Evolutionary conservation across 139 green algal genomes (phyloP), one percentile per base, ranked within the genome.

Genomic region (Marvania coccoides): DNA sequence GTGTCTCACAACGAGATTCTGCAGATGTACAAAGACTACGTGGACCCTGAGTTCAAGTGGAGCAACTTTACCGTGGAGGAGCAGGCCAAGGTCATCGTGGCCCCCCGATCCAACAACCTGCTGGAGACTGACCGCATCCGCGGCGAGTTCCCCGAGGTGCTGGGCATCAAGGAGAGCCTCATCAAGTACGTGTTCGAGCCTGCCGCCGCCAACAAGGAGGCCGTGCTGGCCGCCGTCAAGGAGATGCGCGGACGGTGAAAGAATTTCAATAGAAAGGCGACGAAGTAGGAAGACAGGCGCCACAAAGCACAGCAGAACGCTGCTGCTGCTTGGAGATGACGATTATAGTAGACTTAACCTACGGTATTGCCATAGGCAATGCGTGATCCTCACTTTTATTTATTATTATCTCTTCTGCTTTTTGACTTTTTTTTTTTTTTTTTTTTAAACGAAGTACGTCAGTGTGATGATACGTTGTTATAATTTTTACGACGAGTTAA

Each of bases 1-100:
- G 86, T 98, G 75, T 95, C 83, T 73, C 93, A 98, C 75, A 97
- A 98, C 69, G 88, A 98, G 73, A 94, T 98, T 36, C 64, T 98
- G 65, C 30, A 96, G 79, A 69, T 98, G 63, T 97, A 97, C 85
- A 90, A 88, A 77, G 74, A 97, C 19, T 95, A 96, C 86, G 86
- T 98, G 7, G 90, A 98, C 78, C 84, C 88, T 30, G 85, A 92
- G 47, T 96, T 97, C 80, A 95, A 69, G 7, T 98, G 90, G 90
- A 59, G 59, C 19, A 96, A 97, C 81, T 98, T 97, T 66, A 85
- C 78, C 0, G 33, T 96, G n/a, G 91, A 97, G 74, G 91, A 97
- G 82, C 93, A 98, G 81, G 86, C 89, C 59, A 96, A 98, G 83
- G 74, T 98, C 39, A 97, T 98, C 64, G 82, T 94, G 31, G 93